A percentile compares a stretch with the other conserved stretches of the same genome.
These are phyloP conservation scores for Saccharomycopsis sp. DNA, from an alignment of 805 yeast species.

Conservation along the genomic window DNA sequence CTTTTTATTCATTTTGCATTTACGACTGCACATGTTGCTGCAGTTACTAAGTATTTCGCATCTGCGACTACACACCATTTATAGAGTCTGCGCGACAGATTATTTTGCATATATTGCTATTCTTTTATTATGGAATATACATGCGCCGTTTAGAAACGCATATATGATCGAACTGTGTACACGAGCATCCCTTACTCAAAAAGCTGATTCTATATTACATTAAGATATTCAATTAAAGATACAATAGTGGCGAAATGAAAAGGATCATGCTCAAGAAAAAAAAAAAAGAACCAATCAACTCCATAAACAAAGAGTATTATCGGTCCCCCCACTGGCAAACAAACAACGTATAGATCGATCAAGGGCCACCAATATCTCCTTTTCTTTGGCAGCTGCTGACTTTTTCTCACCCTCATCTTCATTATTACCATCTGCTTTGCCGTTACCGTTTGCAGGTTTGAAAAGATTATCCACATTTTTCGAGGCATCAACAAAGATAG, in stretches of 20 bases:
- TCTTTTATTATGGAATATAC: too few relatives aligned
- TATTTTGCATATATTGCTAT: too few relatives aligned
- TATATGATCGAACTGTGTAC: too few relatives aligned
- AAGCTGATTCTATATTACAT: background rate
- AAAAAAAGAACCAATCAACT: constrained; percentile 8
- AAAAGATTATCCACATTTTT: background rate
- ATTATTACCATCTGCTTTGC: background rate
- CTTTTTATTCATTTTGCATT: too few relatives aligned
- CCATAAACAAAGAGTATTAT: constrained; percentile 36
- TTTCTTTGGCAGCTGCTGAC: background rate
- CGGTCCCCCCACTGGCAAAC: constrained; percentile 39
- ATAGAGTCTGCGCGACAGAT: too few relatives aligned
- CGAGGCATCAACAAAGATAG: constrained; percentile 26
- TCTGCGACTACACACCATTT: too few relatives aligned
- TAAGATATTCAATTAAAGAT: background rate
- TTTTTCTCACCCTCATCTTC: background rate
- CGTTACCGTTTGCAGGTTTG: background rate
- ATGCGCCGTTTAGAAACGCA: too few relatives aligned
- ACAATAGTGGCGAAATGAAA: background rate
- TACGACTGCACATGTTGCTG: too few relatives aligned
- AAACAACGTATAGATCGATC: constrained; percentile 24
- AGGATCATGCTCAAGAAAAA: background rate
- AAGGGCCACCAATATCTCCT: background rate
- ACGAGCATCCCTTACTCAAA: too few relatives aligned
- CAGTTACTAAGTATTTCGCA: too few relatives aligned